Base-by-base conservation (phyloP, 2,329 filamentous ascomycete genomes). In the Penicillium olsonii region DNA sequence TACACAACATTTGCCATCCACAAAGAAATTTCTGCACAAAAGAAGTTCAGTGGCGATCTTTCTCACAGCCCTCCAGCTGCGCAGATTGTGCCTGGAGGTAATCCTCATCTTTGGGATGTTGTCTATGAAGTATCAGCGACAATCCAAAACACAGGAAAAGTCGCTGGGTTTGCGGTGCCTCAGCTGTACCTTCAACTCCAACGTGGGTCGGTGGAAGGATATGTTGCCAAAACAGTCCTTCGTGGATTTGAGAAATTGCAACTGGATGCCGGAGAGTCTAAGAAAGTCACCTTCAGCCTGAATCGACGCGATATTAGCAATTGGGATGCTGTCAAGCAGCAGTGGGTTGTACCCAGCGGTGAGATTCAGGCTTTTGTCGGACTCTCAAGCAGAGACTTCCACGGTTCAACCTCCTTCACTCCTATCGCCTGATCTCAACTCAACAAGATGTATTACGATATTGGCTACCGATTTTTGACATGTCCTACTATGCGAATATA, bases 171-270 rank as follows among this genome's bases (percentile, higher is more conserved):
- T 1, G 73, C 76, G 14, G 78, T 83, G 0, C 69, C 78, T 3
- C 81, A 84, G 66, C 67, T 84, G 3, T 84, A 84, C 57, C 58
- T 83, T 17, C 62, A 64, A 2, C 72, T 79, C 59, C 65, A 46
- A 44, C 53, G 50, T 10, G 62, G 59, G 1, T 64, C 65, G 0
- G 37, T 62, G 1, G 56, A 53, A 53, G n/a, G n/a, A n/a, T n/a
- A n/a, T n/a, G n/a, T n/a, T n/a, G n/a, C n/a, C n/a, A n/a, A n/a
- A n/a, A n/a, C n/a, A n/a, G 75, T 78, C 60, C 70, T 80, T n/a
- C 70, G 78, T 57, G 79, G 68, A 46, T 83, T 83, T 45, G 75
- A 78, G 2, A 82, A 82, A 66, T 61, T 77, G 1, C 52, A 52
- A 4, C 63, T 83, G 2, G 58, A 59, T 7, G 52, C 67, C 1